Evolutionary conservation across 495 filamentous ascomycete species (phyloP).

Genomic region (Hypomontagnella submonticulosa): DNA sequence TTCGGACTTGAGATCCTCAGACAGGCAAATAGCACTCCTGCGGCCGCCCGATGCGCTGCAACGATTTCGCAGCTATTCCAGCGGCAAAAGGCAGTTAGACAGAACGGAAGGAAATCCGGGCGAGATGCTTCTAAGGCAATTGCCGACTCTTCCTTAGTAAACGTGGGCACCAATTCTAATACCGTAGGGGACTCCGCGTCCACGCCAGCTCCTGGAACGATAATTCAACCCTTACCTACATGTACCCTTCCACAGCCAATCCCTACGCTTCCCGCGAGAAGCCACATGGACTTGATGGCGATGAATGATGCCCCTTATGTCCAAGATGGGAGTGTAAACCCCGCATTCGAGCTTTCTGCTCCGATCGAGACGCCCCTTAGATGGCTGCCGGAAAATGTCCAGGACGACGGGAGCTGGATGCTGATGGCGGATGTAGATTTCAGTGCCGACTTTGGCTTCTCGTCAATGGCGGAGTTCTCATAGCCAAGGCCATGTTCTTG

Average conservation of each 20-base stretch:
- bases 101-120: neutral
- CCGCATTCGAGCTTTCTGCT: conserved; percentile 1
- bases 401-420: conserved; percentile 17
- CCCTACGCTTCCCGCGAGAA: neutral
- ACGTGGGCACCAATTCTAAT: neutral
- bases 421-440: conserved; percentile 12
- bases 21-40: conserved; percentile 22
- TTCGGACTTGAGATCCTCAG: conserved; percentile 21
- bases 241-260: neutral
- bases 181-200: neutral
- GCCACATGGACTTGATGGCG: neutral
- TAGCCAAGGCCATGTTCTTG: no score
- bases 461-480: conserved; percentile 7
- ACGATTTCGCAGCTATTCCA: conserved; percentile 10
- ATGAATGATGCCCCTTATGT: neutral
- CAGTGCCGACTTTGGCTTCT: conserved; percentile 4
- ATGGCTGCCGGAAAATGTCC: conserved; percentile 13
- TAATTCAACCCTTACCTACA: neutral
- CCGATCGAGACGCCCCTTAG: conserved; percentile 5
- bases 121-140: neutral
- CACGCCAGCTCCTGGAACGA: neutral
- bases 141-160: neutral
- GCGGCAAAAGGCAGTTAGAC: neutral
- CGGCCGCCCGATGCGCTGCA: conserved; percentile 6
- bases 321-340: neutral